Conservation (phyloP, 1,284 basidiomycete genomes). For the Melampsora abietis-canadensis region DNA sequence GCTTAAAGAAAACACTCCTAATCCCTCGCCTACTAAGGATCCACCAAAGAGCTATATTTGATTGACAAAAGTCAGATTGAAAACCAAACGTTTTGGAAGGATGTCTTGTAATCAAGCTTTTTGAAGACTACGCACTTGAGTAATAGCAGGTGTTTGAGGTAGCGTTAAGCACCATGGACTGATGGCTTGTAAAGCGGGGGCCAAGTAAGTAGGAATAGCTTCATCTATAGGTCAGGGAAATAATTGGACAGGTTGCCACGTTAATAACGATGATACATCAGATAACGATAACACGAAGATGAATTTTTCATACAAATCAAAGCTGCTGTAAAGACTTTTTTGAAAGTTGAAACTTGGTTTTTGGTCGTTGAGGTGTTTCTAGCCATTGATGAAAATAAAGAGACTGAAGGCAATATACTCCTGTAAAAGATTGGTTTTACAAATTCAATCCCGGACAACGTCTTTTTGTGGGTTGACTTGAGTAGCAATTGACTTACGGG, state of each 20-base stretch:
- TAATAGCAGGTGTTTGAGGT: slow-evolving; percentile 15
- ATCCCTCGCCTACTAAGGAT: slow-evolving; percentile 27
- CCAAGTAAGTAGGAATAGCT: slow-evolving; percentile 30
- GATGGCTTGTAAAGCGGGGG: slow-evolving; percentile 39
- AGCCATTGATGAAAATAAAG: slow-evolving; percentile 20
- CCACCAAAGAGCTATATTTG: slow-evolving; percentile 33
- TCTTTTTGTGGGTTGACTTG: not conserved
- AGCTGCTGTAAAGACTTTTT: slow-evolving; percentile 15
- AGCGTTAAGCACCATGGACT: slow-evolving; percentile 36
- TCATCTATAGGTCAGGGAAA: slow-evolving; percentile 13
- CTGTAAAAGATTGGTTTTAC: not conserved
- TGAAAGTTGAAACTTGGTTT: slow-evolving; percentile 28
- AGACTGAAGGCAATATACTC: slow-evolving; percentile 26
- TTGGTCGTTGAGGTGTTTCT: not conserved
- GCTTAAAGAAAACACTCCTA: slow-evolving; percentile 32
- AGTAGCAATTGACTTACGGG: slow-evolving; percentile 10
- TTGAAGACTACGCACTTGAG: not conserved
- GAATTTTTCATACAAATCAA: slow-evolving; percentile 22
- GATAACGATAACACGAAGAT: not conserved
- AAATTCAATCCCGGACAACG: no score
- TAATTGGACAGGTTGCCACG: not conserved
- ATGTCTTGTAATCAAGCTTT: no score
- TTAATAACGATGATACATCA: no score
- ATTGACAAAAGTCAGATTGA: no score
- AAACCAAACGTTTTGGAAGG: no score